phyloP scores from a whole-genome alignment of 371 early-diverging fungal genomes.

The Mucor lusitanicus region DNA sequence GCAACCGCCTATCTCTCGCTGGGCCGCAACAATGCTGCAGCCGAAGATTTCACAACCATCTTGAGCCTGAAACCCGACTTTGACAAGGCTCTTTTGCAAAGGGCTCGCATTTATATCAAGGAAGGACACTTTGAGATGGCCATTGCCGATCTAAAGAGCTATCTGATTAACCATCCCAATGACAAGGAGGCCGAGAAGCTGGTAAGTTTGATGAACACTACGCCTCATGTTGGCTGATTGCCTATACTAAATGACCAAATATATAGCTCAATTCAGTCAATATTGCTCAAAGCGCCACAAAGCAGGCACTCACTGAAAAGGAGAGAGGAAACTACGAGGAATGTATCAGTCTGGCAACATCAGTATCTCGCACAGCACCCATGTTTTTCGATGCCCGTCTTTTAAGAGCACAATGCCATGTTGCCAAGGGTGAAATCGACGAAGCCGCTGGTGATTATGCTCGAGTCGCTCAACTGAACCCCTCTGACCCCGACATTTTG shows the following conservation, averaged over 20 bases:
- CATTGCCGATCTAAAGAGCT: conserved; percentile 44
- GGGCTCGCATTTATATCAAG: conserved; percentile 76
- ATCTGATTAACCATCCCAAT: conserved; percentile 48
- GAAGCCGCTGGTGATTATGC: conserved; percentile 82
- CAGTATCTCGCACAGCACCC: conserved; percentile 10
- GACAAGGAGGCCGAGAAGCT: conserved; percentile 42
- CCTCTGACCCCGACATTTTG: conserved; percentile 62
- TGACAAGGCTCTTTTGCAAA: conserved; percentile 77
- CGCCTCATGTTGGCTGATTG: background rate
- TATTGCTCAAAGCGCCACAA: background rate
- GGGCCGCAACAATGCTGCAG: conserved; percentile 71
- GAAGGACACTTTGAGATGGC: conserved; percentile 72
- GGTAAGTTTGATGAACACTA: background rate
- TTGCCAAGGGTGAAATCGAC: conserved; percentile 72
- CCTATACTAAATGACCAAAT: background rate
- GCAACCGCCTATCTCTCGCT: conserved; percentile 82
- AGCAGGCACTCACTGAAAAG: conserved; percentile 8
- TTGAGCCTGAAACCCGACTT: conserved; percentile 85
- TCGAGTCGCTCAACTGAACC: conserved; percentile 71
- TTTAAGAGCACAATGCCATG: conserved; percentile 74
- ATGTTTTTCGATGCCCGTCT: background rate
- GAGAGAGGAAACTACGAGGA: background rate
- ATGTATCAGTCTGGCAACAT: conserved; percentile 9
- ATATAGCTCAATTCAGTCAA: background rate
- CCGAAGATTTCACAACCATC: conserved; percentile 80